Percentiles rank a stretch among this genome's conserved stretches.
phyloP scores from a whole-genome alignment of 768 basidiomycete genomes.

The Symmetrospora coprosmae region DNA sequence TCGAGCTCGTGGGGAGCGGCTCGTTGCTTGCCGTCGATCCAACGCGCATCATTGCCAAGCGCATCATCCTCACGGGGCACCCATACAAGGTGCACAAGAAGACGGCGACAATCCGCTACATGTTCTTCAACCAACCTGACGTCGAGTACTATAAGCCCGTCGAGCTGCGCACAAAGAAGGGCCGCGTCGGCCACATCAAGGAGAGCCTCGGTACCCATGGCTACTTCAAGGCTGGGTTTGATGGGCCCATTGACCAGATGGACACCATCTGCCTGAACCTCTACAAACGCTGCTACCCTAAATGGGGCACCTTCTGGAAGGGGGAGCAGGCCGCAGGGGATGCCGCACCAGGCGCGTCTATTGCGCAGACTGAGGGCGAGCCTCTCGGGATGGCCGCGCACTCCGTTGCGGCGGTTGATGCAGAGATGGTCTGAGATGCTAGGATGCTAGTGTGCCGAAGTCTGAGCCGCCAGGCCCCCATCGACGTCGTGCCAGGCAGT shows the following conservation, averaged over 20 bases:
- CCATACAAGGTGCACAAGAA: conserved; percentile 95
- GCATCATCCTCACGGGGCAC: conserved; percentile 87
- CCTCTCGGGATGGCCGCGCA: too few relatives aligned
- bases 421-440: conserved; percentile 7
- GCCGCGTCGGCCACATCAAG: conserved; percentile 71
- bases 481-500: too few relatives aligned
- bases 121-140: conserved; percentile 94
- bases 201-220: conserved; percentile 94
- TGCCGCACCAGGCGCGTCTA: too few relatives aligned
- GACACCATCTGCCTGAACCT: conserved; percentile 90
- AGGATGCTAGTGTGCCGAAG: not conserved
- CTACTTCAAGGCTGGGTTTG: conserved; percentile 62
- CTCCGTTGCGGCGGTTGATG: conserved; percentile 1
- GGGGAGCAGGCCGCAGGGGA: not conserved
- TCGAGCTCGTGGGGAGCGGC: conserved; percentile 71
- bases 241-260: conserved; percentile 86
- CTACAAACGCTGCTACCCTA: conserved; percentile 88
- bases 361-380: too few relatives aligned
- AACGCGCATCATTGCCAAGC: conserved; percentile 77
- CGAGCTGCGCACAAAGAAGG: conserved; percentile 81
- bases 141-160: conserved; percentile 84
- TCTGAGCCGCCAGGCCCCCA: not conserved
- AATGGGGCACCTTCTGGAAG: conserved; percentile 46
- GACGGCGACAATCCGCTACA: conserved; percentile 90
- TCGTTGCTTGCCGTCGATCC: conserved; percentile 77